Percentiles rank a stretch among this genome's conserved stretches.
These are phyloP conservation scores for Ehretia macrophylla DNA, from an alignment of 257 asterid genomes.

Conservation along the genomic window DNA sequence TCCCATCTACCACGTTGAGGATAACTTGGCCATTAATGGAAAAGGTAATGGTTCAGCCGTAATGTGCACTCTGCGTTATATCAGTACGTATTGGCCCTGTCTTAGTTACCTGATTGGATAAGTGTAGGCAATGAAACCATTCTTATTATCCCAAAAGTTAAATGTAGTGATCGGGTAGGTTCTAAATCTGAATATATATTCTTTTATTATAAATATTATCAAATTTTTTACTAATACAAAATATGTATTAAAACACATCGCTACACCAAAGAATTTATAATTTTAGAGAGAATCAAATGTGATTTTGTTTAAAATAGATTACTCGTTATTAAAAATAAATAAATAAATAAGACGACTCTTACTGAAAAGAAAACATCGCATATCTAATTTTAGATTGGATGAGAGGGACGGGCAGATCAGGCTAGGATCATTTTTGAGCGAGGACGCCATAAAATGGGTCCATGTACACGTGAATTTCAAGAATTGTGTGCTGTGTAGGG, in stretches of 20 bases:
- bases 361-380: constrained; percentile 34
- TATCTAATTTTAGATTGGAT: constrained; percentile 52
- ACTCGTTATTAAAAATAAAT: too few relatives aligned
- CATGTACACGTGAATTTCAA: constrained; percentile 50
- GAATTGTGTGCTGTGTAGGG: constrained; percentile 16
- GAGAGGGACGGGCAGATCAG: constrained; percentile 47
- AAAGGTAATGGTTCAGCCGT: constrained; percentile 9
- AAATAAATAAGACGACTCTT: too few relatives aligned
- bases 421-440: constrained; percentile 17
- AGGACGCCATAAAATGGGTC: constrained; percentile 37
- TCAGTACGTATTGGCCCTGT: too few relatives aligned
- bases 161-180: too few relatives aligned
- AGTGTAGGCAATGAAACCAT: constrained; percentile 11
- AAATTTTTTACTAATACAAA: too few relatives aligned
- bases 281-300: too few relatives aligned
- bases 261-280: too few relatives aligned
- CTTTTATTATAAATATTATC: too few relatives aligned
- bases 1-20: constrained; percentile 35
- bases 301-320: too few relatives aligned
- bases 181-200: too few relatives aligned
- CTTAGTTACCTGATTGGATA: not conserved
- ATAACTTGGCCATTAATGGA: constrained; percentile 37
- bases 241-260: too few relatives aligned
- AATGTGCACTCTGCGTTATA: constrained; percentile 2
- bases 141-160: too few relatives aligned